Base-by-base conservation (phyloP, 2,329 filamentous ascomycete species). In the Fusarium avenaceum region DNA sequence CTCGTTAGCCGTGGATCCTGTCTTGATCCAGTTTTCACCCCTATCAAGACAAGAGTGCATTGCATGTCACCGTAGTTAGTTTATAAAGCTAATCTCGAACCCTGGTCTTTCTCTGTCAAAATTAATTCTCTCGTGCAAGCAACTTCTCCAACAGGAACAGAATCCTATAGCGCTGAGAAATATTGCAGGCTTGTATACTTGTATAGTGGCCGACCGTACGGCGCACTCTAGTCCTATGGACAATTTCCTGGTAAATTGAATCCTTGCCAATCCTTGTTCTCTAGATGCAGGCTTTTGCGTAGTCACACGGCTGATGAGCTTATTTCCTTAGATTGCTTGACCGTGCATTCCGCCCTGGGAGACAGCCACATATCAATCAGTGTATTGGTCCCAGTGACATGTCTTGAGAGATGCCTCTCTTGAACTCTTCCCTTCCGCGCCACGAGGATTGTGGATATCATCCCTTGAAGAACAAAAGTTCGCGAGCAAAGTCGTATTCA, bases 171-270 rank as follows among this genome's bases (percentile, higher is more conserved):
- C 44, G 17, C 20, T 30, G 57, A 55, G 15, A 42, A 19, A 55
- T 32, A 63, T 48, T 43, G 30, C 22, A 30, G 28, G 28, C 28
- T 11, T 30, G 28, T 30, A 30, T 10, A 30, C 17, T 47, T n/a
- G 24, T 38, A 63, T n/a, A 24, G 33, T 57, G 22, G 38, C 28
- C 28, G 28, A 30, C 44, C 51, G 40, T 38, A 38, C 17, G 35
- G 35, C 42, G 30, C 14, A 46, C 15, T 15, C 32, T 28, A 14
- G 22, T 48, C 56, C 22, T 45, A 39, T 56, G 43, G 50, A 44
- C 52, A 69, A 69, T 69, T 57, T 69, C 57, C 39, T 58, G 67
- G 63, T 48, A 69, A 67, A 70, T 63, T 70, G 50, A 66, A 43
- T 39, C 55, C 44, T 55, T 47, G 14, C 22, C n/a, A 35, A 44